Percentiles rank a stretch among this genome's conserved stretches.
Evolutionary conservation across 176 grass and related monocot genomes (phyloP).

Genomic region (Oryza glumipatula): DNA sequence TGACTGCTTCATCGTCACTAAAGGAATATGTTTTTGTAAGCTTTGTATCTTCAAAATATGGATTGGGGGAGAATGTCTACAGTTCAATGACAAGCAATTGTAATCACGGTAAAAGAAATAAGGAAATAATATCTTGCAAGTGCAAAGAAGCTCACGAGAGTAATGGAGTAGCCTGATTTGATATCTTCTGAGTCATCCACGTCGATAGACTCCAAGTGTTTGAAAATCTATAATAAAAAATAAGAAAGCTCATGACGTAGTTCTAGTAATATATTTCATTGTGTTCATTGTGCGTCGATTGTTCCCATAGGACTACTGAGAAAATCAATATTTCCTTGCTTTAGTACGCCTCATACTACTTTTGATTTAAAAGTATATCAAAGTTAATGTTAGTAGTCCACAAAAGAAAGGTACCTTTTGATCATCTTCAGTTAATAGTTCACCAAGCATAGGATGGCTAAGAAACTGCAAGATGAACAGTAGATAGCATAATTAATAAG

Average conservation of each 20-base stretch:
- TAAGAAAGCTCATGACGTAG: background rate
- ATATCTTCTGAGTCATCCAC: slow-evolving; percentile 87
- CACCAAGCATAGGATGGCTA: slow-evolving; percentile 82
- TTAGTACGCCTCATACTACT: background rate
- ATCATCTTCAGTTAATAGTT: slow-evolving; percentile 77
- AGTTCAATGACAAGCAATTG: slow-evolving; percentile 35
- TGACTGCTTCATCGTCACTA: slow-evolving; percentile 58
- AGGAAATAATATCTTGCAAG: background rate
- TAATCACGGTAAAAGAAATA: slow-evolving; percentile 39
- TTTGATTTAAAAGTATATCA: background rate
- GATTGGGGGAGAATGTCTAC: slow-evolving; percentile 74
- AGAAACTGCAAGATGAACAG: slow-evolving; percentile 64
- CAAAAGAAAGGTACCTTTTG: slow-evolving; percentile 55
- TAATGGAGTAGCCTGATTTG: slow-evolving; percentile 85
- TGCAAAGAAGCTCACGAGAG: slow-evolving; percentile 59
- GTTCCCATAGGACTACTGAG: background rate
- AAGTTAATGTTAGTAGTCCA: background rate
- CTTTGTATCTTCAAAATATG: slow-evolving; percentile 82
- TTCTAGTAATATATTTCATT: slow-evolving; percentile 1
- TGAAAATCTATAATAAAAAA: slow-evolving; percentile 70
- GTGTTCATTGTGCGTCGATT: background rate
- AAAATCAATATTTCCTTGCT: background rate
- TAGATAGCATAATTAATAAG: slow-evolving; percentile 2
- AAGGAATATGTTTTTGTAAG: slow-evolving; percentile 73
- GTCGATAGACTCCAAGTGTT: slow-evolving; percentile 73